Evolutionary conservation across 1,284 basidiomycete species (phyloP).

Genomic region (Ustilago hordei): DNA sequence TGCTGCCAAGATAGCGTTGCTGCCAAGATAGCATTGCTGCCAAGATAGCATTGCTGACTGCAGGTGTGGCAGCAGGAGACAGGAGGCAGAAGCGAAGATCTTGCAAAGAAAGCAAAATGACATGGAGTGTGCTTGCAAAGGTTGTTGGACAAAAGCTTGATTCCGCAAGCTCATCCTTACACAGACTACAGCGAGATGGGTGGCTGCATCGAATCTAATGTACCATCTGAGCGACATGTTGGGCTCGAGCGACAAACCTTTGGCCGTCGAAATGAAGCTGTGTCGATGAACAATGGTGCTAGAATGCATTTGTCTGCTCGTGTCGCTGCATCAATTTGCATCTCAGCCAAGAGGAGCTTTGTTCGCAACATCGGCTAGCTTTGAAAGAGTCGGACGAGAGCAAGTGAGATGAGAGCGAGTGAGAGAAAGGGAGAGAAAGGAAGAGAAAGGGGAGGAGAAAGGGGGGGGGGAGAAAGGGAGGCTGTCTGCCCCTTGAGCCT

Average conservation of each 20-base stretch:
- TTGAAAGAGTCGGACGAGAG: background rate
- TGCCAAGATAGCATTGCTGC: no score
- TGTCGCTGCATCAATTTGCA: constrained; percentile 5
- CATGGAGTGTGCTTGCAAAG: constrained; percentile 17
- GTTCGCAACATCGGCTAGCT: background rate
- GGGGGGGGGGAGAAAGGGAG: constrained; percentile 4
- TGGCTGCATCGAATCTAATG: background rate
- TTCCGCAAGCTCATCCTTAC: background rate
- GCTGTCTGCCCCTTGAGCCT: constrained; percentile 20
- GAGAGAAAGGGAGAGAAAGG: no score
- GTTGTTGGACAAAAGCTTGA: background rate
- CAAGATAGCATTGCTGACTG: background rate
- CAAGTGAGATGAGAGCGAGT: background rate
- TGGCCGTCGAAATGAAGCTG: background rate
- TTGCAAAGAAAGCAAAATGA: constrained; percentile 19
- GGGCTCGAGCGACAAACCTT: background rate
- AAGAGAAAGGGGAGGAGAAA: background rate
- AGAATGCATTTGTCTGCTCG: background rate
- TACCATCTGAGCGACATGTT: background rate
- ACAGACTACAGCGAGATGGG: background rate
- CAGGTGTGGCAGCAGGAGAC: no score
- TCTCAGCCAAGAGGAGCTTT: background rate
- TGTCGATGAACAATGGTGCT: background rate
- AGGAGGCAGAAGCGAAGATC: background rate
- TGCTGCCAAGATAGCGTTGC: no score